phyloP scores from a whole-genome alignment of 257 asterid species.

The Cruciata laevipes region DNA sequence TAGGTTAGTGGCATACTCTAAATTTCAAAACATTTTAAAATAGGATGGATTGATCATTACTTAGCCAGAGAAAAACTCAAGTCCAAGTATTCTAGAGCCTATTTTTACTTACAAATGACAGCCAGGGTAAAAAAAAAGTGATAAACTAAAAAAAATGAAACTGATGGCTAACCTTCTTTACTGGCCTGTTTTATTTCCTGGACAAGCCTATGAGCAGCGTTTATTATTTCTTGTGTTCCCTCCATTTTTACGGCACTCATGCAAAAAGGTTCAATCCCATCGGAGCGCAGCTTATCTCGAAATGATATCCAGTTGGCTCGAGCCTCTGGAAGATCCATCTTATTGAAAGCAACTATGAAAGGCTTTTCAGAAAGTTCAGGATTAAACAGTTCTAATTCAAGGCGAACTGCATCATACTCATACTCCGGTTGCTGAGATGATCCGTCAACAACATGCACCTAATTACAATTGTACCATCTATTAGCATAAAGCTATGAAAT shows the following conservation, averaged over 20 bases:
- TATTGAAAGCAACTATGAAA: slow-evolving; percentile 72
- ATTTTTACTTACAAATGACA: not conserved
- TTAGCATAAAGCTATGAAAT: slow-evolving; percentile 13
- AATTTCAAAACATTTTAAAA: not conserved
- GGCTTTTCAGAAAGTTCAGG: slow-evolving; percentile 92
- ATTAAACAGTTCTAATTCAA: slow-evolving; percentile 91
- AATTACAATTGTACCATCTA: slow-evolving; percentile 22
- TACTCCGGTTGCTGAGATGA: slow-evolving; percentile 87
- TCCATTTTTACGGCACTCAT: slow-evolving; percentile 81
- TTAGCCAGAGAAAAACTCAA: not conserved
- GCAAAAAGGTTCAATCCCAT: slow-evolving; percentile 71
- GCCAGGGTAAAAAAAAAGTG: not conserved
- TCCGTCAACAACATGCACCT: slow-evolving; percentile 95
- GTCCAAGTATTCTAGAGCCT: not conserved
- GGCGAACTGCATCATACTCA: slow-evolving; percentile 95
- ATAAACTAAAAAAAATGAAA: slow-evolving; percentile 5
- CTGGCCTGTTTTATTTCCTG: slow-evolving; percentile 25
- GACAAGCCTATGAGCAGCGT: slow-evolving; percentile 64
- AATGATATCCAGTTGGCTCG: slow-evolving; percentile 70
- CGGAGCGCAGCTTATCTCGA: slow-evolving; percentile 44
- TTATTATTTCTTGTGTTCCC: slow-evolving; percentile 78
- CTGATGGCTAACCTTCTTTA: slow-evolving; percentile 37
- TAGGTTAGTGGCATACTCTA: not conserved
- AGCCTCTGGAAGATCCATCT: slow-evolving; percentile 95
- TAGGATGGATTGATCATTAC: not conserved